Evolutionary conservation across 768 basidiomycete genomes (phyloP), one percentile per base, ranked within the genome.

Genomic region (Fomitopsis pulvina): DNA sequence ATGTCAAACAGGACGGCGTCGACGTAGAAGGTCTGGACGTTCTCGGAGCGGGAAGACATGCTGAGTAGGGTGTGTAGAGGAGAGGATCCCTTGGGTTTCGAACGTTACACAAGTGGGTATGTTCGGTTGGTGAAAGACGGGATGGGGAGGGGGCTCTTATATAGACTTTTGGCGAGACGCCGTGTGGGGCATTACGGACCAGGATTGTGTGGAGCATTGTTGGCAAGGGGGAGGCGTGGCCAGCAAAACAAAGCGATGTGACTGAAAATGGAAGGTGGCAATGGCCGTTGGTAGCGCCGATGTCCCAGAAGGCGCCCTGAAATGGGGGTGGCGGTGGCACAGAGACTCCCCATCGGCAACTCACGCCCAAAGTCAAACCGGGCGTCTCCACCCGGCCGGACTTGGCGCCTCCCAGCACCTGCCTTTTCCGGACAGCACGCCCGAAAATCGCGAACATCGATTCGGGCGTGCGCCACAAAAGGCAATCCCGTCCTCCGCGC

Each of bases 1-100:
- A 85, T 85, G 66, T 84, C 83, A 61, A 83, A 82, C 52, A 83
- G 68, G 56, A 78, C 79, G 53, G 81, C 81, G 50, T 82, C 79
- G 45, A 68, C 76, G 54, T 66, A 66, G 65, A 83, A 79, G 18
- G 64, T 58, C 14, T 53, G 49, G 22, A 48, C 47, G 56, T 55
- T 49, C 40, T 47, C 41, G 28, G 42, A 34, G 30, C 43, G 41
- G 34, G 42, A 26, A 55, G 62, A 60, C 61, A 62, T 62, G 37
- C 22, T 52, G 48, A 27, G 10, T 12, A 14, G 14, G 10, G 47
- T 18, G n/a, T 25, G 37, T 20, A 24, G 27, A 41, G 39, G 25
- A 14, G n/a, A n/a, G 22, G 24, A 28, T n/a, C 18, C 16, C 16
- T 20, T 2, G 47, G 5, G 27, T 9, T 41, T 41, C 18, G 28